Evolutionary conservation across 768 basidiomycete species (phyloP).

Genomic region (Butyriboletus loyo): DNA sequence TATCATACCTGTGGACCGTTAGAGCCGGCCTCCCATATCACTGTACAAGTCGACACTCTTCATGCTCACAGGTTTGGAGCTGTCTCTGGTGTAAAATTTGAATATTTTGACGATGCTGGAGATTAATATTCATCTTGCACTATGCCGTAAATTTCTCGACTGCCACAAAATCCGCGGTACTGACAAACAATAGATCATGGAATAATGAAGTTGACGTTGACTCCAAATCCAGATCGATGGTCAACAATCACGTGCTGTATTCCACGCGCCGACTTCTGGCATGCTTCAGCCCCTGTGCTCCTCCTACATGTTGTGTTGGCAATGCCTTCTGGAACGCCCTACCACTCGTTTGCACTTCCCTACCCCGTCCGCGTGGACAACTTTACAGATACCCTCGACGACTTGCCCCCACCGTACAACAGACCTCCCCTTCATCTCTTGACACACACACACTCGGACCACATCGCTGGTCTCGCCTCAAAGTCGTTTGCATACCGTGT

Average conservation of each 20-base stretch:
- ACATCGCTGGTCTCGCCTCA: conserved; percentile 72
- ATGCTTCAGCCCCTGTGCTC: conserved; percentile 17
- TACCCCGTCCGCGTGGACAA: conserved; percentile 87
- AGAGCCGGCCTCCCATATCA: too few species aligned
- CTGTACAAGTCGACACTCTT: background rate
- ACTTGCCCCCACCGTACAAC: conserved; percentile 31
- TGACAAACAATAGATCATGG: too few species aligned
- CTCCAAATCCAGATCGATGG: too few species aligned
- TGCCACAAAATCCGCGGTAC: too few species aligned
- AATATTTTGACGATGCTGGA: too few species aligned
- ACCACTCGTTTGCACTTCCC: conserved; percentile 70
- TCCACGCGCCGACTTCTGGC: background rate
- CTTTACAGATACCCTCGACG: conserved; percentile 51
- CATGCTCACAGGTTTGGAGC: too few species aligned
- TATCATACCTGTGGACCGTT: background rate
- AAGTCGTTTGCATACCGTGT: conserved; percentile 71
- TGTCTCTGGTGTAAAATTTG: too few species aligned
- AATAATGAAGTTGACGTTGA: too few species aligned
- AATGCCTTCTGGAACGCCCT: conserved; percentile 79
- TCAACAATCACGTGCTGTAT: background rate
- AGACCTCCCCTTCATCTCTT: conserved; percentile 63
- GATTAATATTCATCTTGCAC: too few species aligned
- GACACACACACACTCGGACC: conserved; percentile 88
- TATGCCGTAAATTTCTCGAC: too few species aligned
- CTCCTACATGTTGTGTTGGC: background rate